phyloP scores from a whole-genome alignment of 2,329 filamentous ascomycete species.

The Pseudocercospora vitis region DNA sequence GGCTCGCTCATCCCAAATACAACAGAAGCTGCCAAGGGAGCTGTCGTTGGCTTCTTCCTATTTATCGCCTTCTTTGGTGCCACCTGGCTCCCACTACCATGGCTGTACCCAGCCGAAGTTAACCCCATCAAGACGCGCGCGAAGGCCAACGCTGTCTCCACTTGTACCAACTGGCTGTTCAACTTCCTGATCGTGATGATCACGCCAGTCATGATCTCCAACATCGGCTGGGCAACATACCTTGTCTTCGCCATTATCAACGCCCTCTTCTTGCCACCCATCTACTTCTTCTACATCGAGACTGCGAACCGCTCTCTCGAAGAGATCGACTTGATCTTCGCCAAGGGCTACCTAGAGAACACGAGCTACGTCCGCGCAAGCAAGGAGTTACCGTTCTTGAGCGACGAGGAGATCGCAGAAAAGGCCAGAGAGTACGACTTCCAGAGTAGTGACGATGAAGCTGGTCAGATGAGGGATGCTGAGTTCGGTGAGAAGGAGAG shows the following conservation, averaged over 20 bases:
- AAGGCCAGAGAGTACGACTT: constrained; percentile 39
- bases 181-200: constrained; percentile 44
- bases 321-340: constrained; percentile 39
- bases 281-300: constrained; percentile 40
- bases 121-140: constrained; percentile 52
- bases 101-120: constrained; percentile 40
- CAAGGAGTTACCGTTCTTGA: constrained; percentile 39
- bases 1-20: constrained; percentile 44
- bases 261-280: constrained; percentile 23
- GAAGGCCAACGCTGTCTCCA: constrained; percentile 56
- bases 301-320: constrained; percentile 37
- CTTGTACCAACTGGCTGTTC: constrained; percentile 47
- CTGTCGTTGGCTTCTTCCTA: constrained; percentile 64
- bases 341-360: constrained; percentile 34
- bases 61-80: constrained; percentile 71
- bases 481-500: constrained; percentile 28
- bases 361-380: constrained; percentile 37
- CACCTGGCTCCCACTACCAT: constrained; percentile 42
- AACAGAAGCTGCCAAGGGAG: constrained; percentile 44
- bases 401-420: constrained; percentile 30
- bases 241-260: constrained; percentile 36
- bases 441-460: constrained; percentile 36
- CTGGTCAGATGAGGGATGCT: constrained; percentile 30
- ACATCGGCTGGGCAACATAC: constrained; percentile 38
- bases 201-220: constrained; percentile 23